Percentiles rank a stretch among this genome's conserved stretches.
Conservation (phyloP, 305 asterid genomes). For the Striga hermonthica region DNA sequence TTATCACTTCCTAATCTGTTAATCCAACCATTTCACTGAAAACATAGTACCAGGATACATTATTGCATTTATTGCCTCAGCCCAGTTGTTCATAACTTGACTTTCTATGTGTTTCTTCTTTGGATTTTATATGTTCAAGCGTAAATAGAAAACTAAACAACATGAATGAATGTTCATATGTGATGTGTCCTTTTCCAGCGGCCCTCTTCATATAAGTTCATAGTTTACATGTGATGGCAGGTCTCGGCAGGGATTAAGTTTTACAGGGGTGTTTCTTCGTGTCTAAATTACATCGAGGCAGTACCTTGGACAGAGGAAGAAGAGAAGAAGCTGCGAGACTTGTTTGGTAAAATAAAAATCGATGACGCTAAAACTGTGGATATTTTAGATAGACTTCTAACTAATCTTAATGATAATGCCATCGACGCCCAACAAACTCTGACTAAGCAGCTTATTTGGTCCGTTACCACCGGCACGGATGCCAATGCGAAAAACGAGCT, state of each 20-base stretch:
- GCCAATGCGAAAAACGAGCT: slow-evolving; percentile 70
- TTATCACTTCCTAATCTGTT: slow-evolving; percentile 10
- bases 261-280: slow-evolving; percentile 54
- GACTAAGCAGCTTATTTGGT: slow-evolving; percentile 66
- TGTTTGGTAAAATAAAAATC: slow-evolving; percentile 44
- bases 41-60: slow-evolving; percentile 1
- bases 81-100: slow-evolving; percentile 2
- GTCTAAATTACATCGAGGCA: slow-evolving; percentile 77
- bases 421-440: slow-evolving; percentile 47
- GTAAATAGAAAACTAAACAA: slow-evolving; percentile 9
- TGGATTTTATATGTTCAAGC: slow-evolving; percentile 19
- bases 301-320: slow-evolving; percentile 97
- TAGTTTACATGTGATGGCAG: slow-evolving; percentile 35
- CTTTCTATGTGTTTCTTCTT: slow-evolving; percentile 17
- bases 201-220: not conserved
- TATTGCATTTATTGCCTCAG: slow-evolving; percentile 9
- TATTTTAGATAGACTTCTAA: slow-evolving; percentile 58
- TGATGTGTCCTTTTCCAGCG: no score
- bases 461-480: slow-evolving; percentile 54
- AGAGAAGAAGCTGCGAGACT: slow-evolving; percentile 72
- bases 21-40: slow-evolving; percentile 1
- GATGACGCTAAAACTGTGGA: slow-evolving; percentile 50
- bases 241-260: slow-evolving; percentile 76
- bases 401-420: slow-evolving; percentile 30
- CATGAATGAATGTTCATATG: no score